Evolutionary conservation across 345 rosid genomes (phyloP), one percentile per base, ranked within the genome.

Genomic region (Physaria fendleri): DNA sequence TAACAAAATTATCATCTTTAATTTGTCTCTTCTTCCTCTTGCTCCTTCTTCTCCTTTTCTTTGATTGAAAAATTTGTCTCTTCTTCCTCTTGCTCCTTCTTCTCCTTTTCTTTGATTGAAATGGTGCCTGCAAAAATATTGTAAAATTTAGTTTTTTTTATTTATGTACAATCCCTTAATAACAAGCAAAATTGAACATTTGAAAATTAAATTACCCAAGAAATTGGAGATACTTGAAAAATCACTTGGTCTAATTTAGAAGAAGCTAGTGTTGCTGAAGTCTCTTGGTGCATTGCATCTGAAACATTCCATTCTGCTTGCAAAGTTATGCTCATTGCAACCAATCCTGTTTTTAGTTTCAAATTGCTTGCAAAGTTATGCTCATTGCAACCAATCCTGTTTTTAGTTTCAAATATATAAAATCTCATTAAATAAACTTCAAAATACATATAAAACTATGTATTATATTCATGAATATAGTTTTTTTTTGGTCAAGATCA

Each of bases 201-300:
- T 39, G 1, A 16, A 38, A 37, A 23, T 24, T 55, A 20, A 56
- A 38, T 55, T 66, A 66, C 76, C 76, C 37, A 66, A 61, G 57
- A 61, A 53, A 35, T 2, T 49, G 59, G 60, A 66, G 35, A 69
- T 66, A 32, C 35, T 30, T 64, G 29, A 41, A 58, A 52, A 52
- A 23, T 54, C 69, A 58, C 6, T 23, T 59, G 22, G 53, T 28
- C 48, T 64, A 8, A n/a, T 22, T 52, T 63, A 66, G 73, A 56
- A 66, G 60, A 74, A 46, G 54, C 66, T 65, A 16, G 78, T 71
- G 73, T 48, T 72, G 55, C 76, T 63, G 56, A 67, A 68, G 45
- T 89, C 95, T 66, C 89, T 82, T 17, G 91, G 97, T 5, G 95
- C 95, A 74, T 76, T 82, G 91, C 97, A 89, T 66, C 89, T 71